Conservation (phyloP, 2,329 filamentous ascomycete genomes). For the Ceratocystis cubensis region DNA sequence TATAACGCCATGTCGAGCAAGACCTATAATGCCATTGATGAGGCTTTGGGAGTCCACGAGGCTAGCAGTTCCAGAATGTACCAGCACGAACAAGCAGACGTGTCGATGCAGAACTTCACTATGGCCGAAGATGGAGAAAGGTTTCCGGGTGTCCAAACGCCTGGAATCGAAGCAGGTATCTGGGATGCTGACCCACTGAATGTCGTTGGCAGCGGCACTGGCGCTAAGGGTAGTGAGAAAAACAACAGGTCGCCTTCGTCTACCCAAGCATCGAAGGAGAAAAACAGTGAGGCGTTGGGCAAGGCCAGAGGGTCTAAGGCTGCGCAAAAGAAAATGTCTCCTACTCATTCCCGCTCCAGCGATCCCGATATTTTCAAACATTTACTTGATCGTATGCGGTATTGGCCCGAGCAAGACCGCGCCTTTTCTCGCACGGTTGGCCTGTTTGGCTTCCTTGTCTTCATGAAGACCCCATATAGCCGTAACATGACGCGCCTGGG, state of each 20-base stretch:
- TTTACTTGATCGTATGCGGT: slow-evolving; percentile 7
- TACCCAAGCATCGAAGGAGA: neutral
- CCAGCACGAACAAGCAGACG: neutral
- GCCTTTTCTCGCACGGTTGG: slow-evolving; percentile 19
- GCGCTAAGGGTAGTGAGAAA: neutral
- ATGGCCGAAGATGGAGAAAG: neutral
- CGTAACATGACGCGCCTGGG: slow-evolving; percentile 13
- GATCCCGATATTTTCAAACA: slow-evolving; percentile 13
- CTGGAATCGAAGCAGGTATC: slow-evolving; percentile 13
- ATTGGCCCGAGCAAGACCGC: slow-evolving; percentile 18
- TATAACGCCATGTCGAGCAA: slow-evolving; percentile 2
- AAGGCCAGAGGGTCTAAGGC: neutral
- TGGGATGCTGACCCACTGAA: slow-evolving; percentile 18
- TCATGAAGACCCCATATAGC: slow-evolving; percentile 15
- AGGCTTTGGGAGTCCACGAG: neutral
- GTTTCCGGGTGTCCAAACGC: slow-evolving; percentile 1
- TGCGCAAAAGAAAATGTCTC: neutral
- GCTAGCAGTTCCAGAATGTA: neutral
- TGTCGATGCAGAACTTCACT: neutral
- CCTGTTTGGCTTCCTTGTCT: slow-evolving; percentile 16
- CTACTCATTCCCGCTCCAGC: neutral
- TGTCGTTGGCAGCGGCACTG: slow-evolving; percentile 7
- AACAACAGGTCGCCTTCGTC: neutral
- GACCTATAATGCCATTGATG: slow-evolving; percentile 8
- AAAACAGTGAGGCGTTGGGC: neutral